Conservation (phyloP, 371 early-diverging fungal genomes). For the Zychaea mexicana region DNA sequence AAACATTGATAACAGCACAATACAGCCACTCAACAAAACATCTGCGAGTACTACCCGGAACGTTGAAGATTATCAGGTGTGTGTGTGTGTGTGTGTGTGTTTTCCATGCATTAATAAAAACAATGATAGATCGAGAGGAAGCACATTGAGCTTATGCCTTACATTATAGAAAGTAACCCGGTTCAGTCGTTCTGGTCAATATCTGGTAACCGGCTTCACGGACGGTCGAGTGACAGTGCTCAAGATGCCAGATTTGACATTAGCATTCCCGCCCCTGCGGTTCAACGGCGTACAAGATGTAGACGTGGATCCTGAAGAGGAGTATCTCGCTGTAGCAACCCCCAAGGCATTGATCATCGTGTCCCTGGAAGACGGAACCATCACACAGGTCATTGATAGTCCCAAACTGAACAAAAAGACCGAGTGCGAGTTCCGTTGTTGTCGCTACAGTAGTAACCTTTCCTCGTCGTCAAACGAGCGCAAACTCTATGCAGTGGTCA, state of each 20-base stretch:
- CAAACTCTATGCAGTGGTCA: slow-evolving; percentile 41
- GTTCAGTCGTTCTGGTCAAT: slow-evolving; percentile 53
- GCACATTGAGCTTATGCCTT: too few relatives aligned
- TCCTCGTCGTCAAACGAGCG: slow-evolving; percentile 9
- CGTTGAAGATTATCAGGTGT: slow-evolving; percentile 34
- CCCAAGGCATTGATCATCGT: slow-evolving; percentile 51
- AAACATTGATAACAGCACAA: slow-evolving; percentile 4
- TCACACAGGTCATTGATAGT: slow-evolving; percentile 63
- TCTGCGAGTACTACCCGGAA: slow-evolving; percentile 26
- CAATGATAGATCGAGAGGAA: too few relatives aligned
- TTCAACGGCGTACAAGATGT: slow-evolving; percentile 61
- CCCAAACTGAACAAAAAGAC: slow-evolving; percentile 55
- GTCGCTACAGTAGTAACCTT: too few relatives aligned
- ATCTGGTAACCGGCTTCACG: slow-evolving; percentile 60
- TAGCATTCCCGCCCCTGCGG: slow-evolving; percentile 52
- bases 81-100: too few relatives aligned
- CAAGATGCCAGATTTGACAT: slow-evolving; percentile 50
- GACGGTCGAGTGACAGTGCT: slow-evolving; percentile 65
- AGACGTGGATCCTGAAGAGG: slow-evolving; percentile 47
- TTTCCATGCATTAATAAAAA: too few relatives aligned
- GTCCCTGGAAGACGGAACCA: slow-evolving; percentile 46
- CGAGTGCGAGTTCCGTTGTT: slow-evolving; percentile 48
- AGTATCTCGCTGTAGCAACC: slow-evolving; percentile 35
- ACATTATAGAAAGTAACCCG: slow-evolving; percentile 47
- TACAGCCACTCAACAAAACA: background rate